phyloP scores from a whole-genome alignment of 371 early-diverging fungal species.

The Mucor mucedo region DNA sequence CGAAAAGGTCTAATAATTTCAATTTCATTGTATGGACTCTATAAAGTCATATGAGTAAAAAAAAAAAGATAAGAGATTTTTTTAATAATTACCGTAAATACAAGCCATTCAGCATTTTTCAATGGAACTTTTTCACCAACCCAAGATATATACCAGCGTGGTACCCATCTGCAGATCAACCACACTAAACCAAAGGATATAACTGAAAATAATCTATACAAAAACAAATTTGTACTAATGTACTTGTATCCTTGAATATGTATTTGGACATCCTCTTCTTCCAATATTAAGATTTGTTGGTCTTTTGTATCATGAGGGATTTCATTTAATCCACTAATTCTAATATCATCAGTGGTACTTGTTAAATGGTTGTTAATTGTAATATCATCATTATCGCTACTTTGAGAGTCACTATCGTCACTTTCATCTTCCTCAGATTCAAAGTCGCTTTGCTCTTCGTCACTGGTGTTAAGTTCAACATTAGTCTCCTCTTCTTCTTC shows the following conservation, averaged over 20 bases:
- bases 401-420: constrained; percentile 14
- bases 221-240: constrained; percentile 41
- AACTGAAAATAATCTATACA: constrained; percentile 70
- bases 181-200: constrained; percentile 75
- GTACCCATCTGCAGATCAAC: constrained; percentile 86
- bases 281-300: constrained; percentile 34
- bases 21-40: constrained; percentile 80
- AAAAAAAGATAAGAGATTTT: neutral
- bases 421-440: constrained; percentile 17
- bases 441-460: constrained; percentile 23
- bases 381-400: constrained; percentile 15
- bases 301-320: constrained; percentile 15
- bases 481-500: constrained; percentile 24
- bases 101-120: constrained; percentile 71
- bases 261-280: constrained; percentile 58
- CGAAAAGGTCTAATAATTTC: constrained; percentile 59
- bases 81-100: constrained; percentile 56
- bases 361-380: constrained; percentile 9
- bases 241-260: constrained; percentile 69
- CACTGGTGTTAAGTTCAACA: constrained; percentile 37
- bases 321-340: constrained; percentile 26
- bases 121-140: constrained; percentile 65
- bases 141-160: constrained; percentile 71
- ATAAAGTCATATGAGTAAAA: neutral
- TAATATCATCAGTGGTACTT: constrained; percentile 2